Percentiles rank a stretch among this genome's conserved stretches.
phyloP scores from a whole-genome alignment of 345 rosid species.

The Eucalyptus curtisii region DNA sequence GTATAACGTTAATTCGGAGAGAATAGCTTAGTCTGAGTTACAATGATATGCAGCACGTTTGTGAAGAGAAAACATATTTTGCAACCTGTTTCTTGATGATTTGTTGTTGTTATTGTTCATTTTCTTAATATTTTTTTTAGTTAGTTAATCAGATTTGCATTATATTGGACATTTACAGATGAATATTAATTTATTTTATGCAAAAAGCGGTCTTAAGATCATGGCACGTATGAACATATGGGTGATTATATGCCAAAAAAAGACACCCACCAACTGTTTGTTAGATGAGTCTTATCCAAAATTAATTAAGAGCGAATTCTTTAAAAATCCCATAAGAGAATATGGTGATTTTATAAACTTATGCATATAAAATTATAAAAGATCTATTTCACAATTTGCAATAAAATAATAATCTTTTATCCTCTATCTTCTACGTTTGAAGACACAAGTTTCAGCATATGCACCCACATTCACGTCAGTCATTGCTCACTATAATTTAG shows the following conservation, averaged over 20 bases:
- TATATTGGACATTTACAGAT: too few relatives aligned
- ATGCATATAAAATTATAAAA: not conserved
- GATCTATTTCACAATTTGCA: not conserved
- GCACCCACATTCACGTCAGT: not conserved
- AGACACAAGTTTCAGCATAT: not conserved
- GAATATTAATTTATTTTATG: too few relatives aligned
- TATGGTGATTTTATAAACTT: not conserved
- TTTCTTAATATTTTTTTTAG: too few relatives aligned
- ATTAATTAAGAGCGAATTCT: not conserved
- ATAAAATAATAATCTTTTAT: not conserved
- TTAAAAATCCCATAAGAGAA: not conserved
- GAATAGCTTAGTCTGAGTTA: not conserved
- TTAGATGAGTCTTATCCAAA: not conserved
- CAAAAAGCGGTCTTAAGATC: not conserved
- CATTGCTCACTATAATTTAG: not conserved
- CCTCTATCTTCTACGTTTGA: not conserved
- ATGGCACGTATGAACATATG: not conserved
- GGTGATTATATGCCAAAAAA: not conserved
- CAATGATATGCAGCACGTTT: not conserved
- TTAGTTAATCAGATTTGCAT: not conserved
- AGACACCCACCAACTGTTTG: not conserved
- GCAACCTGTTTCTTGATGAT: not conserved
- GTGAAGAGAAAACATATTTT: not conserved
- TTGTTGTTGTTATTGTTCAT: not conserved
- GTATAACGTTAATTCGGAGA: not conserved